Evolutionary conservation across 352 stramenopile species (phyloP).

Genomic region (Globisporangium cylindrosporum): DNA sequence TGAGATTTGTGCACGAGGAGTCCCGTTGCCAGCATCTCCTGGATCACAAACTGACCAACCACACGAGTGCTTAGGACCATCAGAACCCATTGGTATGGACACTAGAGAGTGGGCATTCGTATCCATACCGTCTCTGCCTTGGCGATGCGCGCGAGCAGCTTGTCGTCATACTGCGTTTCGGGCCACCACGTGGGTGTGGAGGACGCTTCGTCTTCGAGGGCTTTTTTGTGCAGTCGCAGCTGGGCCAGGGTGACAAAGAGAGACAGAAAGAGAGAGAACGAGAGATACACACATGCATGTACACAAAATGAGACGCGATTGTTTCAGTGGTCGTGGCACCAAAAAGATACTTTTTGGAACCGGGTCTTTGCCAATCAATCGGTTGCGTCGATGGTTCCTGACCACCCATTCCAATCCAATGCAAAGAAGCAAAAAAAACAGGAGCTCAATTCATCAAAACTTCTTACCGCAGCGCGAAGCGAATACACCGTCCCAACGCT

Average conservation of each 20-base stretch:
- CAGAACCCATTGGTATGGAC: not conserved
- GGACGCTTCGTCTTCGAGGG: conserved; percentile 2
- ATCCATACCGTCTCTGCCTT: conserved; percentile 35
- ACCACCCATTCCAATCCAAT: not conserved
- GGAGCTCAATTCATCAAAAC: not conserved
- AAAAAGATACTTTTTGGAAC: conserved; percentile 6
- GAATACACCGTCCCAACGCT: conserved; percentile 11
- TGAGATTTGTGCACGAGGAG: not conserved
- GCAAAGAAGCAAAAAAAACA: not conserved
- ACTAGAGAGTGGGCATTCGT: not conserved
- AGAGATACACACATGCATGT: not conserved
- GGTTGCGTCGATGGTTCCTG: not conserved
- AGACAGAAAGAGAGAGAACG: no score
- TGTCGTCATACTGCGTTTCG: conserved; percentile 33
- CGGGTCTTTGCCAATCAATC: not conserved
- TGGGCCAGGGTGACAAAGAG: conserved; percentile 11
- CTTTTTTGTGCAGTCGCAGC: conserved; percentile 32
- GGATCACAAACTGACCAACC: conserved; percentile 12
- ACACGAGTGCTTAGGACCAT: not conserved
- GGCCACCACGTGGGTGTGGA: conserved; percentile 57
- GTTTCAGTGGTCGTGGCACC: conserved; percentile 1
- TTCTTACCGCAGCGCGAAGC: conserved; percentile 32
- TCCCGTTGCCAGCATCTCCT: conserved; percentile 12
- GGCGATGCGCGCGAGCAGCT: conserved; percentile 35
- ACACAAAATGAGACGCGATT: not conserved